Evolutionary conservation across 2,329 filamentous ascomycete species (phyloP), one percentile per base, ranked within the genome.

Genomic region (Cryphonectria nitschkei): DNA sequence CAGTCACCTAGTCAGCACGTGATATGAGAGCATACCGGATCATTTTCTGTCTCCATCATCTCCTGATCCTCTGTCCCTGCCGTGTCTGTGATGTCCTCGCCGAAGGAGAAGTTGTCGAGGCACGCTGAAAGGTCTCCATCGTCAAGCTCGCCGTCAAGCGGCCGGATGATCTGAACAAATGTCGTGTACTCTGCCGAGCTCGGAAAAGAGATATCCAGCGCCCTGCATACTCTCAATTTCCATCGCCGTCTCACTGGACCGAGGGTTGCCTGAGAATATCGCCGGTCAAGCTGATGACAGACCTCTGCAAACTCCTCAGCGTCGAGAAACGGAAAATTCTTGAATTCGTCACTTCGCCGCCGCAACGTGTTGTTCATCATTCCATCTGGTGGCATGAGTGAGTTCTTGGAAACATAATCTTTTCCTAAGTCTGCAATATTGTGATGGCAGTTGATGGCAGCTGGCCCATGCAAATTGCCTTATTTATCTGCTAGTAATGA

Each of bases 231-330:
- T 68, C 82, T 81, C 70, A 90, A 81, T 75, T 85, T 87, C 85
- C 88, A 90, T 70, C 82, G 81, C 73, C 80, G 82, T 69, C 88
- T 84, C 52, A 86, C 76, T 8, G 84, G 82, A 2, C 88, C 90
- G 3, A 90, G 81, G 46, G 82, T 88, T 68, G 86, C 88, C 77
- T 84, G 86, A 70, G 86, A 84, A 78, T 91, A 91, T 73, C 79
- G 84, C 52, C 85, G 82, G 73, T 91, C 89, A 32, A 91, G 83
- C 68, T 87, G 82, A 75, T 90, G 87, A 78, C 91, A 93, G 68
- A 85, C 87, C 76, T 89, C 85, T 68, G 87, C 80, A 74, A 93
- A 93, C 76, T 93, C 90, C 56, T 88, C 84, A 14, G 81, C 76
- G 14, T 81, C 86, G 39, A 93, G 84, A 71, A 86, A 87, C 8